phyloP scores from a whole-genome alignment of 768 basidiomycete species.

The Russula sp. region DNA sequence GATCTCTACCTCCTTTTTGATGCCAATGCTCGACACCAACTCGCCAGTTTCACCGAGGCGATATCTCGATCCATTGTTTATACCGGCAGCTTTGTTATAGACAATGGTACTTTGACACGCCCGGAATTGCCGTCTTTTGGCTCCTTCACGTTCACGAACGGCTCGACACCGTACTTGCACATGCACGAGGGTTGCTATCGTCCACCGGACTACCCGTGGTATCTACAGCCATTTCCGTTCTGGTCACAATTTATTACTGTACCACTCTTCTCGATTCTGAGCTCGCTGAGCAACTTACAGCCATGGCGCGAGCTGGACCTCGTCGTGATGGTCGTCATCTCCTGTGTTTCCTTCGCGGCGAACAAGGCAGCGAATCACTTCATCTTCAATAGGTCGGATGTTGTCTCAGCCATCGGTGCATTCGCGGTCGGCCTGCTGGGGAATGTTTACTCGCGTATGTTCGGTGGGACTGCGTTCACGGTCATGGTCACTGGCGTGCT shows the following conservation, averaged over 20 bases:
- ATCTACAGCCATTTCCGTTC: slow-evolving; percentile 73
- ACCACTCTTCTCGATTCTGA: slow-evolving; percentile 66
- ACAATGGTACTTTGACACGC: slow-evolving; percentile 45
- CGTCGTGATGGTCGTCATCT: slow-evolving; percentile 80
- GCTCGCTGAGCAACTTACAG: slow-evolving; percentile 76
- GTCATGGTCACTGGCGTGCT: slow-evolving; percentile 88
- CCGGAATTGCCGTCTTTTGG: slow-evolving; percentile 49
- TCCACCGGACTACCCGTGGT: slow-evolving; percentile 64
- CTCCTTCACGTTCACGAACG: slow-evolving; percentile 65
- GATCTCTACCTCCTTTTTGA: slow-evolving; percentile 77
- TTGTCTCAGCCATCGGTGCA: slow-evolving; percentile 82
- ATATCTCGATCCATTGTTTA: slow-evolving; percentile 50
- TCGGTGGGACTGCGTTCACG: slow-evolving; percentile 85
- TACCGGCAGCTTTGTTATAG: slow-evolving; percentile 65
- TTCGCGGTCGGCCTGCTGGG: slow-evolving; percentile 78
- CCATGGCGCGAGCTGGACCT: slow-evolving; percentile 69
- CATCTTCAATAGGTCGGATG: slow-evolving; percentile 79
- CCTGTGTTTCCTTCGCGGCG: slow-evolving; percentile 72
- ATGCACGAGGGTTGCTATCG: slow-evolving; percentile 71
- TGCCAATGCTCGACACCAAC: slow-evolving; percentile 48
- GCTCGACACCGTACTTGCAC: slow-evolving; percentile 46
- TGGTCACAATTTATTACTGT: slow-evolving; percentile 78
- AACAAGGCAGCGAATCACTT: slow-evolving; percentile 83
- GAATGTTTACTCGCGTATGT: slow-evolving; percentile 76
- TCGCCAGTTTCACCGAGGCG: slow-evolving; percentile 53